A percentile compares a stretch with the other conserved stretches of the same genome.
phyloP scores from a whole-genome alignment of 139 green algal genomes.

The Micractinium sp. region DNA sequence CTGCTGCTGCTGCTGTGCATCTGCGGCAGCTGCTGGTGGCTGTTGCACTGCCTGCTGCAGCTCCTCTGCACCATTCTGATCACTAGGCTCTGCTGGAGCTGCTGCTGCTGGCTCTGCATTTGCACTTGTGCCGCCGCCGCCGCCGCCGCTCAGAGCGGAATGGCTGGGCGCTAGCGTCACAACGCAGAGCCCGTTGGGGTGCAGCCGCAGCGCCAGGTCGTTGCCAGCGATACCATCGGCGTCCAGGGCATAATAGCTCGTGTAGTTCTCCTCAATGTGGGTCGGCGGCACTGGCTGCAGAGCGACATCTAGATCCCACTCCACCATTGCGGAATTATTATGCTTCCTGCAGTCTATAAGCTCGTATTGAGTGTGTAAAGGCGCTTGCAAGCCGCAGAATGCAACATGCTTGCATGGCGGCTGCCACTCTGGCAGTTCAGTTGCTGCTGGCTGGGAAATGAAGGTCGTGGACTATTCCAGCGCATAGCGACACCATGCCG shows the following conservation, averaged over 20 bases:
- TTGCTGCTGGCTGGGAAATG: too few relatives aligned
- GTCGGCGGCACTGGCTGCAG: background rate
- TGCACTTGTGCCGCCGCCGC: too few relatives aligned
- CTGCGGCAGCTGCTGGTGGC: background rate
- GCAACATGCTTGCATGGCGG: background rate
- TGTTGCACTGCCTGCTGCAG: background rate
- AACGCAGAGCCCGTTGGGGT: constrained; percentile 19
- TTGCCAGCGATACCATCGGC: background rate
- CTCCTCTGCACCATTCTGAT: too few relatives aligned
- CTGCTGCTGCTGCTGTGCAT: background rate
- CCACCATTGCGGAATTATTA: background rate
- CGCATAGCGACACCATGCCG: background rate
- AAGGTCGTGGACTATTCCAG: too few relatives aligned
- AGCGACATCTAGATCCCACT: constrained; percentile 7
- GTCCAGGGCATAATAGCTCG: background rate
- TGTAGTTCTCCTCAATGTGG: constrained; percentile 22
- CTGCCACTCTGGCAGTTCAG: background rate
- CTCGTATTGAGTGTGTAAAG: background rate
- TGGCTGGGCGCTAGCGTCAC: constrained; percentile 6
- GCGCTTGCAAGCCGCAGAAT: background rate
- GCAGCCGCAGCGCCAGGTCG: constrained; percentile 14
- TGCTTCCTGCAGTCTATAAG: background rate
- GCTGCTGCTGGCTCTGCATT: background rate
- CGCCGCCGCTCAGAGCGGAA: background rate
- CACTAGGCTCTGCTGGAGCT: background rate